Evolutionary conservation across 2,329 filamentous ascomycete genomes (phyloP).

Genomic region (Hypoxylon sp.): DNA sequence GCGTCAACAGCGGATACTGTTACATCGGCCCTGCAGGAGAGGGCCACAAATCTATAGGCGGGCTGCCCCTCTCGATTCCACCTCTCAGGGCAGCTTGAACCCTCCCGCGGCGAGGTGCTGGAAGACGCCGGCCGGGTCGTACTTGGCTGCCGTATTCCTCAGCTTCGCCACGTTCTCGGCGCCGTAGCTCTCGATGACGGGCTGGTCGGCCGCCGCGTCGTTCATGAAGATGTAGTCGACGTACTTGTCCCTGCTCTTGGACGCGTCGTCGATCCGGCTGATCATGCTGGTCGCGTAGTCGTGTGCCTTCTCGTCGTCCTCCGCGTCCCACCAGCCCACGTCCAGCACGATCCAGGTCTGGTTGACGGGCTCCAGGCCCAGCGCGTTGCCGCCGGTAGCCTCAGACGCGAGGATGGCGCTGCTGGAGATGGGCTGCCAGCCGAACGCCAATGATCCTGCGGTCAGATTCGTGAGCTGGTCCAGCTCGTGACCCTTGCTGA

Average conservation of each 20-base stretch:
- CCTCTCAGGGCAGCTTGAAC: slow-evolving; percentile 37
- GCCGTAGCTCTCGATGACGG: slow-evolving; percentile 40
- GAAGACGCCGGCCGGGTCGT: slow-evolving; percentile 36
- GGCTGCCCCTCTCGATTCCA: background rate
- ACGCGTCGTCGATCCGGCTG: slow-evolving; percentile 32
- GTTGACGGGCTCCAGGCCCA: slow-evolving; percentile 41
- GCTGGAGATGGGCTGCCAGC: slow-evolving; percentile 45
- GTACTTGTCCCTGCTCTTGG: slow-evolving; percentile 27
- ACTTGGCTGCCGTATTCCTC: slow-evolving; percentile 30
- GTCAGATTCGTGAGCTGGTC: slow-evolving; percentile 36
- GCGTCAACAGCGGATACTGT: slow-evolving; percentile 1
- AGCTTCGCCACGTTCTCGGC: slow-evolving; percentile 34
- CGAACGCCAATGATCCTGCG: slow-evolving; percentile 43
- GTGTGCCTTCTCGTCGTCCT: slow-evolving; percentile 36
- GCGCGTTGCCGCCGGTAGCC: slow-evolving; percentile 42
- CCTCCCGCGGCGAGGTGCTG: slow-evolving; percentile 37
- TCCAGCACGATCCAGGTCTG: slow-evolving; percentile 45
- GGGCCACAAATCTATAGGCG: slow-evolving; percentile 11
- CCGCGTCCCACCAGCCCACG: slow-evolving; percentile 38
- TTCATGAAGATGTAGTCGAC: slow-evolving; percentile 42
- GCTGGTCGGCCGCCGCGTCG: slow-evolving; percentile 36
- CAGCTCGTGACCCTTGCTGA: slow-evolving; percentile 40
- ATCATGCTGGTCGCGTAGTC: slow-evolving; percentile 35
- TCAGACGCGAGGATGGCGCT: slow-evolving; percentile 40
- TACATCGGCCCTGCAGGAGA: slow-evolving; percentile 21